phyloP scores from a whole-genome alignment of 768 basidiomycete genomes.

The Podaxis sp. region DNA sequence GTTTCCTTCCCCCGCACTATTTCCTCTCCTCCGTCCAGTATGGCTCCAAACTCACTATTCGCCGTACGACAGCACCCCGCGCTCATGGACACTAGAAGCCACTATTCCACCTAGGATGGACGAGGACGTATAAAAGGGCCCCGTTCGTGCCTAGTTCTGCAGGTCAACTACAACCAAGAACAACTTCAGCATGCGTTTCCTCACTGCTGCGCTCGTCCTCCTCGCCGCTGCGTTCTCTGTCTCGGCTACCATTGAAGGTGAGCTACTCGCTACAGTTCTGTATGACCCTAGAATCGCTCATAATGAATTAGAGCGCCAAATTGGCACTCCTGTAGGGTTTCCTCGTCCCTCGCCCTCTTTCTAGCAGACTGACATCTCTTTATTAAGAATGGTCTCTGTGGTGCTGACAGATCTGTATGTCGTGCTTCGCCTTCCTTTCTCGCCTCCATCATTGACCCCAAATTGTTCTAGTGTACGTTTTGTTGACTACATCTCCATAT shows the following conservation, averaged over 20 bases:
- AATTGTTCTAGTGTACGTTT: background rate
- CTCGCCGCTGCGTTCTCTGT: background rate
- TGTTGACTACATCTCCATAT: background rate
- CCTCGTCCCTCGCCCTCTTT: background rate
- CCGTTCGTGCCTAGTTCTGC: background rate
- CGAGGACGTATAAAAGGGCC: background rate
- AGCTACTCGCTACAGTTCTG: background rate
- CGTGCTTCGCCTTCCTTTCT: background rate
- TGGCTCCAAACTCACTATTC: background rate
- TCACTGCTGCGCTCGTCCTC: background rate
- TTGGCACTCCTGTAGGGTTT: background rate
- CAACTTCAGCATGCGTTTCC: background rate
- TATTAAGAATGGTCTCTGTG: background rate
- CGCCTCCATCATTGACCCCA: background rate
- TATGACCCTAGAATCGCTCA: no score
- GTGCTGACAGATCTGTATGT: slow-evolving; percentile 7
- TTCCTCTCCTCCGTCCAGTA: background rate
- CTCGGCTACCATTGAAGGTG: slow-evolving; percentile 5
- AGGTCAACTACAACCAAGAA: background rate
- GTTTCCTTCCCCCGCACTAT: background rate
- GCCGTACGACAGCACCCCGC: background rate
- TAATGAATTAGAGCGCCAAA: background rate
- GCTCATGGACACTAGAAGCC: background rate
- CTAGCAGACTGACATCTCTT: background rate
- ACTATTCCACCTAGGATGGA: background rate